phyloP scores from a whole-genome alignment of 23 red algal species.

The Chondrus crispus region DNA sequence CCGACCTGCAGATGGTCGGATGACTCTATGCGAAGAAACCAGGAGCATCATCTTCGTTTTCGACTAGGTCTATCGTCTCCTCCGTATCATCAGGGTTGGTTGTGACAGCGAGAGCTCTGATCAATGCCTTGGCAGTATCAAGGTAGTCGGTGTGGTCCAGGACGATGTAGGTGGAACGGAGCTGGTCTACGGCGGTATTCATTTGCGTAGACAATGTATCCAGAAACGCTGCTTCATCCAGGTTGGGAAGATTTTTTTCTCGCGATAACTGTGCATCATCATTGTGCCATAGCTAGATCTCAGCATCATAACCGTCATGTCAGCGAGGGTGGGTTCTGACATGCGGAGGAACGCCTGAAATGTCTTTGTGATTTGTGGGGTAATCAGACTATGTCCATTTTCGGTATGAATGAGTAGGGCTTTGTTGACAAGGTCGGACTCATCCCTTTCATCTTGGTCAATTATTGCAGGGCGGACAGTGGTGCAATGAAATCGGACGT shows the following conservation, averaged over 20 bases:
- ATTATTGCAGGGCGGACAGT: neutral
- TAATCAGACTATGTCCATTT: neutral
- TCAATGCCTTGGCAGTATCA: too few relatives aligned
- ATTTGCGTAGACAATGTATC: conserved; percentile 11
- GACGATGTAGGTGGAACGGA: neutral
- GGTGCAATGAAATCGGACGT: neutral
- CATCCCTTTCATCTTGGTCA: neutral
- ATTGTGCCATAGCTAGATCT: neutral
- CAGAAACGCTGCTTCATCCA: conserved; percentile 4
- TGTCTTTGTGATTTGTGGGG: neutral
- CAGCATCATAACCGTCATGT: conserved; percentile 13
- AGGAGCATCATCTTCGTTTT: too few relatives aligned
- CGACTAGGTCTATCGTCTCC: too few relatives aligned
- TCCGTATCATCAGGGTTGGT: too few relatives aligned
- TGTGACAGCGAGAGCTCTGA: too few relatives aligned
- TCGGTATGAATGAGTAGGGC: neutral
- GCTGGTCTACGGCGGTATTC: conserved; percentile 28
- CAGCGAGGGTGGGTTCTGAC: neutral
- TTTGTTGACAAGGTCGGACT: neutral
- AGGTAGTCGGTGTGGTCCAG: too few relatives aligned
- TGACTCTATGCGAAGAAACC: too few relatives aligned
- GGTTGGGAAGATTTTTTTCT: neutral
- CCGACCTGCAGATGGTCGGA: too few relatives aligned
- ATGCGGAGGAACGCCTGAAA: neutral
- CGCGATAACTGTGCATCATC: conserved; percentile 7